Conservation (phyloP, 768 basidiomycete genomes). For the Sporobolomyces roseus region DNA sequence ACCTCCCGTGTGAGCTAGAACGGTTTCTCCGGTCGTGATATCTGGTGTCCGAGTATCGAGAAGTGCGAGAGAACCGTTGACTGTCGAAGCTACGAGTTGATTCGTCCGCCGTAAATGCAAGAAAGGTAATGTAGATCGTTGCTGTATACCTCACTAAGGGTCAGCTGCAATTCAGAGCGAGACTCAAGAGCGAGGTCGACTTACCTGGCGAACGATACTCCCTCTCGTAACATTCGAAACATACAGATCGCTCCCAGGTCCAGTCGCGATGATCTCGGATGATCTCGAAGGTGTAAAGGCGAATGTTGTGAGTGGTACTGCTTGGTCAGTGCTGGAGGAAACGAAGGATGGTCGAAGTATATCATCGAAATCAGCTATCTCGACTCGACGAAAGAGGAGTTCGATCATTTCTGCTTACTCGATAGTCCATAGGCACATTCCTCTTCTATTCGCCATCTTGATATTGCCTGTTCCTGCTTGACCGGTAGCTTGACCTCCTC, state of each 20-base stretch:
- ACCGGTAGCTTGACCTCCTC: slow-evolving; percentile 40
- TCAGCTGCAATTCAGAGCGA: slow-evolving; percentile 43
- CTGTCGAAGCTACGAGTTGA: slow-evolving; percentile 36
- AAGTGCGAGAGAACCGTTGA: slow-evolving; percentile 54
- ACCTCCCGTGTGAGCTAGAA: slow-evolving; percentile 76
- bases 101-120: slow-evolving; percentile 37
- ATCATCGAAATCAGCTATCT: not conserved
- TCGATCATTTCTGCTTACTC: slow-evolving; percentile 43
- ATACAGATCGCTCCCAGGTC: slow-evolving; percentile 58
- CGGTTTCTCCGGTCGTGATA: slow-evolving; percentile 56
- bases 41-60: slow-evolving; percentile 63
- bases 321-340: slow-evolving; percentile 30
- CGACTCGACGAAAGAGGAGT: not conserved
- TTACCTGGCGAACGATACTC: slow-evolving; percentile 57
- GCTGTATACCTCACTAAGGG: slow-evolving; percentile 58
- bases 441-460: slow-evolving; percentile 50
- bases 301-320: slow-evolving; percentile 39
- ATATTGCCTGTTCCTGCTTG: slow-evolving; percentile 45
- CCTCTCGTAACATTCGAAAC: slow-evolving; percentile 74
- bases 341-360: not conserved
- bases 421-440: slow-evolving; percentile 49
- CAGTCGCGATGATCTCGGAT: slow-evolving; percentile 60
- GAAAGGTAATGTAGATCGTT: slow-evolving; percentile 26
- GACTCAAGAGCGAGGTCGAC: slow-evolving; percentile 29
- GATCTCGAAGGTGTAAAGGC: slow-evolving; percentile 49